A percentile compares a stretch with the other conserved stretches of the same genome.
These are phyloP conservation scores for Cyclotella sp. DNA, from an alignment of 108 stramenopile genomes.

Conservation along the genomic window DNA sequence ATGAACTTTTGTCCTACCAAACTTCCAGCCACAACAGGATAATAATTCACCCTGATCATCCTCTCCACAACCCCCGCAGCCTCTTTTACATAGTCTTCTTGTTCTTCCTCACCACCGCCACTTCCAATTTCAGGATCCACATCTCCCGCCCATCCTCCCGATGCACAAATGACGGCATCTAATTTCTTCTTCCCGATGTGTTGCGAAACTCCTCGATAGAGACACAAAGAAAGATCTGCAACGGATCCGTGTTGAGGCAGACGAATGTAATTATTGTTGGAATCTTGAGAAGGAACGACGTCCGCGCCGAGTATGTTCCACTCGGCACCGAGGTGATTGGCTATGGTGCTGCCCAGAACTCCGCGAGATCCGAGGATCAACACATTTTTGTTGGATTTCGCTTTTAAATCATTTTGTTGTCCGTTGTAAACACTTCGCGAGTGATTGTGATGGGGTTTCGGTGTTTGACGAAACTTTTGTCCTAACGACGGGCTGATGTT, in stretches of 20 bases:
- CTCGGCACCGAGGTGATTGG: slow-evolving; percentile 41
- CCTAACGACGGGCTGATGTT: background rate
- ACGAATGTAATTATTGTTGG: slow-evolving; percentile 47
- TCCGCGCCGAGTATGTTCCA: slow-evolving; percentile 75
- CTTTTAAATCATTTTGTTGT: background rate
- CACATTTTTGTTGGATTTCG: slow-evolving; percentile 45
- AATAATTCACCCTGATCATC: slow-evolving; percentile 60
- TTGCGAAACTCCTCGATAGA: slow-evolving; percentile 55
- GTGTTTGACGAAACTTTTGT: no score
- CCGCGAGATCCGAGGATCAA: slow-evolving; percentile 83
- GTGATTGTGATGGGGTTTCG: background rate
- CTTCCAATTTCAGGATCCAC: slow-evolving; percentile 30
- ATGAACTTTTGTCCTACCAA: slow-evolving; percentile 66
- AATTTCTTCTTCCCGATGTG: slow-evolving; percentile 39
- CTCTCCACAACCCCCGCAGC: slow-evolving; percentile 36
- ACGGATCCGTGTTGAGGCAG: slow-evolving; percentile 51
- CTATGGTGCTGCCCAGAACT: slow-evolving; percentile 57
- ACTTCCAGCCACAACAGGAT: slow-evolving; percentile 75
- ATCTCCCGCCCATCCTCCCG: slow-evolving; percentile 61
- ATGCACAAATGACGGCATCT: slow-evolving; percentile 73
- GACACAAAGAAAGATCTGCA: slow-evolving; percentile 52
- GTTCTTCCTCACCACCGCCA: slow-evolving; percentile 21
- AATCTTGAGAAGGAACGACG: slow-evolving; percentile 26
- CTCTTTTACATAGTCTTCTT: slow-evolving; percentile 27
- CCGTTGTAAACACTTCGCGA: background rate